phyloP scores from a whole-genome alignment of 345 rosid species.

The Psidium guajava region DNA sequence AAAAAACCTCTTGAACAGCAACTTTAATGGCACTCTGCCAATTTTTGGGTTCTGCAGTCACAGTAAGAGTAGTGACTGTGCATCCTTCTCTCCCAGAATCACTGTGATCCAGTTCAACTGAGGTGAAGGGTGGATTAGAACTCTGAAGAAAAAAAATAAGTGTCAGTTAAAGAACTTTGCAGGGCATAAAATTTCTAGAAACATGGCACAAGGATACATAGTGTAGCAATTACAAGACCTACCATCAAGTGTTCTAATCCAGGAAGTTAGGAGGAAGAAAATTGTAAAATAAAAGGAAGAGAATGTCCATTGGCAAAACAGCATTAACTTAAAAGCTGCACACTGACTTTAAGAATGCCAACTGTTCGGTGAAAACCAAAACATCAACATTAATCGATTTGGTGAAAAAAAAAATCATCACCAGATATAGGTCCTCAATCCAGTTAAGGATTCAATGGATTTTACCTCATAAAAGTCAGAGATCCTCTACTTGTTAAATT shows the following conservation, averaged over 20 bases:
- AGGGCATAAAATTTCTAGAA: neutral
- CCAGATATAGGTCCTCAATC: neutral
- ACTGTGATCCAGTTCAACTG: slow-evolving; percentile 98
- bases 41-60: slow-evolving; percentile 95
- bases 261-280: neutral
- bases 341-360: neutral
- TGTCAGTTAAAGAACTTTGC: slow-evolving; percentile 8
- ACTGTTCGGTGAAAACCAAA: neutral
- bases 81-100: slow-evolving; percentile 99
- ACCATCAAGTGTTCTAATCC: neutral
- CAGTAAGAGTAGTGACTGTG: slow-evolving; percentile 98
- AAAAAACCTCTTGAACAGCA: slow-evolving; percentile 93
- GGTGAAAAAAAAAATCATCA: neutral
- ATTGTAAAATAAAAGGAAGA: neutral
- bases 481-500: neutral
- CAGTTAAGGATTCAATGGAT: neutral
- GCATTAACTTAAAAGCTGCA: neutral
- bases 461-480: neutral
- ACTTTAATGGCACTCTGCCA: slow-evolving; percentile 93
- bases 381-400: neutral
- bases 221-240: neutral
- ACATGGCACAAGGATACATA: neutral
- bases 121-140: slow-evolving; percentile 98
- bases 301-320: neutral
- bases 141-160: slow-evolving; percentile 51